Evolutionary conservation across 2,329 filamentous ascomycete genomes (phyloP), one percentile per base, ranked within the genome.

Genomic region (Grosmannia clavigera): DNA sequence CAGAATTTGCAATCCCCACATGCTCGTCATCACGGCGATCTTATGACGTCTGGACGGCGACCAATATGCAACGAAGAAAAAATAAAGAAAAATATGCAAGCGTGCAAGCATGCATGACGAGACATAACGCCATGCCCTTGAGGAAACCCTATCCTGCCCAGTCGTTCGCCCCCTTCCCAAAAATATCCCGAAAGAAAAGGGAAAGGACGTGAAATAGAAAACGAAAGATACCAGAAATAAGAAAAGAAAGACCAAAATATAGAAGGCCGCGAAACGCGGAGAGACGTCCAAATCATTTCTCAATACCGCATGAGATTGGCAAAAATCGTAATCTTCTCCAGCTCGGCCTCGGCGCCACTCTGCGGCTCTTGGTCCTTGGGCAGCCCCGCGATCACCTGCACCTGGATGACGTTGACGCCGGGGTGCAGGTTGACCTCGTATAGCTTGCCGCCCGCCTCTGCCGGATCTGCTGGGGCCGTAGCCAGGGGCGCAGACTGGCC

Each of bases 241-340:
- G 6, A 55, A 9, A 38, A 19, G 22, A 55, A 55, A 38, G 22
- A 38, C 1, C 11, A 55, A 12, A 22, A 16, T 12, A 12, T 3
- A 6, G 4, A 33, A 54, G 29, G 11, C 27, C 19, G 25, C 25
- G 7, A 43, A 11, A 14, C 33, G 31, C 7, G 31, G 31, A 29
- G 38, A 5, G 40, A 5, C 5, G 19, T 46, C 43, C 19, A n/a
- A 46, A 46, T 19, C 3, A 22, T 14, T 33, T 12, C 5, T 57
- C 25, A 79, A 57, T 69, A 70, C 72, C 74, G 80, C 70, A 83
- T 72, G 66, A 95, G 73, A 71, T 94, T 87, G 62, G 87, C 81
- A 72, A 88, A 88, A 33, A 94, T 77, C 1, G 84, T 90, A 61
- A 91, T 79, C 66, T 86, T 87, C 74, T 96, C 91, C 63, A 92